Percentiles rank a stretch among this genome's conserved stretches.
phyloP scores from a whole-genome alignment of 129 eudicot species.

The Arctium minus region DNA sequence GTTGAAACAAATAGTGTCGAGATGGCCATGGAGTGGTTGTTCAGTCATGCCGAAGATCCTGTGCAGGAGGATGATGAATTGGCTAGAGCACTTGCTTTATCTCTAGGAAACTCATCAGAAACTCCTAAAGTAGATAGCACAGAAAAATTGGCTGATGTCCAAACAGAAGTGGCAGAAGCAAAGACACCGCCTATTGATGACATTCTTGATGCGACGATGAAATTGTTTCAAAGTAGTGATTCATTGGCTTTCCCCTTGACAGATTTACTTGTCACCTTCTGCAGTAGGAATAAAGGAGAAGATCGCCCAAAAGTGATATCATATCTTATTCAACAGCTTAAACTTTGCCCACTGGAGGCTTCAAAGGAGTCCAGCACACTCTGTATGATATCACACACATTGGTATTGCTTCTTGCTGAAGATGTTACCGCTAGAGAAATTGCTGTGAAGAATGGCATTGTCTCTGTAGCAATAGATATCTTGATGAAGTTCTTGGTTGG shows the following conservation, averaged over 20 bases:
- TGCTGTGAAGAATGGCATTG: constrained; percentile 69
- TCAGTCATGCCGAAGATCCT: constrained; percentile 90
- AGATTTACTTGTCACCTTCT: constrained; percentile 80
- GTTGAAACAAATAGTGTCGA: constrained; percentile 95
- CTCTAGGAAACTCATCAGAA: constrained; percentile 87
- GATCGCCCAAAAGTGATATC: constrained; percentile 75
- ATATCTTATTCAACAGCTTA: constrained; percentile 72
- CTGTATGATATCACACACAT: constrained; percentile 70
- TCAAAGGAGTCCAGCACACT: constrained; percentile 62
- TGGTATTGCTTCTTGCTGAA: constrained; percentile 84
- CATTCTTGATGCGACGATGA: constrained; percentile 82
- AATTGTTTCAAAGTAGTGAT: constrained; percentile 75
- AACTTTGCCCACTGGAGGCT: constrained; percentile 65
- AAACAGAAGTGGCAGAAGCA: constrained; percentile 57
- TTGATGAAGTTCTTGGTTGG: constrained; percentile 50
- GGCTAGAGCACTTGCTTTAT: constrained; percentile 92
- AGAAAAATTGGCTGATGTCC: constrained; percentile 56
- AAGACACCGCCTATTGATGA: constrained; percentile 85
- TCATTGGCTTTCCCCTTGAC: constrained; percentile 77
- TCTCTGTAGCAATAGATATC: constrained; percentile 53
- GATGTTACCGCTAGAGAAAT: constrained; percentile 67
- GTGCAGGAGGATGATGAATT: constrained; percentile 93
- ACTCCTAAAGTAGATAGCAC: constrained; percentile 59
- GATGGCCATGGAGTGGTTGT: constrained; percentile 99
- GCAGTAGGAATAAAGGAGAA: constrained; percentile 89